Conservation (phyloP, 1,284 basidiomycete genomes). For the Boletellus dicymbophilus region DNA sequence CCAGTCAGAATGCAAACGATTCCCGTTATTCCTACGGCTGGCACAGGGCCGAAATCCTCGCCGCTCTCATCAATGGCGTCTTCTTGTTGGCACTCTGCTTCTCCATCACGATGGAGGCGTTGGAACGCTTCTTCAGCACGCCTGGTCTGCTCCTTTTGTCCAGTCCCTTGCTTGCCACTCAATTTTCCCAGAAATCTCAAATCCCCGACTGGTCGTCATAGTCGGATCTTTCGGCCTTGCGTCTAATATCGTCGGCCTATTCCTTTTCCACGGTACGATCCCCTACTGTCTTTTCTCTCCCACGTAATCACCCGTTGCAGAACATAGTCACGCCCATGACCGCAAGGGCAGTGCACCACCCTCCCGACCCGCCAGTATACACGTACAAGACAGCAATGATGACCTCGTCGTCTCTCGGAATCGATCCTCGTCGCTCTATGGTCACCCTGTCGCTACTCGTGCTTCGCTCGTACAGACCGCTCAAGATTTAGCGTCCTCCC, state of each 20-base stretch:
- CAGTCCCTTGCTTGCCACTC: slow-evolving; percentile 1
- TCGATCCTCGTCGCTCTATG: slow-evolving; percentile 64
- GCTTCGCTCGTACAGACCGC: slow-evolving; percentile 89
- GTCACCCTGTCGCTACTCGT: slow-evolving; percentile 88
- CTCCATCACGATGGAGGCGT: slow-evolving; percentile 92
- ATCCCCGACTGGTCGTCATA: slow-evolving; percentile 85
- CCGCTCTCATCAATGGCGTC: slow-evolving; percentile 94
- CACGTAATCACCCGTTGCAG: slow-evolving; percentile 37
- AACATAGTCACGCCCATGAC: slow-evolving; percentile 70
- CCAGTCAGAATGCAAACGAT: slow-evolving; percentile 47
- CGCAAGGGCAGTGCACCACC: slow-evolving; percentile 35
- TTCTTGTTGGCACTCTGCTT: slow-evolving; percentile 96
- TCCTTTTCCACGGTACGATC: slow-evolving; percentile 89
- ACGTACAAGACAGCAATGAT: slow-evolving; percentile 16
- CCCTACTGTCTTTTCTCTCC: slow-evolving; percentile 1
- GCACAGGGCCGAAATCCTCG: slow-evolving; percentile 99
- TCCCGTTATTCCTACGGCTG: slow-evolving; percentile 90
- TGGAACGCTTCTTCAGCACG: slow-evolving; percentile 86
- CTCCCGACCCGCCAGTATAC: slow-evolving; percentile 30
- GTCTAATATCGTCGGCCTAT: slow-evolving; percentile 92
- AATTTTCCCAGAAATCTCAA: slow-evolving; percentile 75
- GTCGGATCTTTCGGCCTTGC: slow-evolving; percentile 90
- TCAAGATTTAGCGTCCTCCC: slow-evolving; percentile 66
- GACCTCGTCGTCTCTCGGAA: slow-evolving; percentile 36
- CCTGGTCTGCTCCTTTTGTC: slow-evolving; percentile 55